Evolutionary conservation across 1,284 basidiomycete genomes (phyloP).

Genomic region (Sanghuangporus weigelae): DNA sequence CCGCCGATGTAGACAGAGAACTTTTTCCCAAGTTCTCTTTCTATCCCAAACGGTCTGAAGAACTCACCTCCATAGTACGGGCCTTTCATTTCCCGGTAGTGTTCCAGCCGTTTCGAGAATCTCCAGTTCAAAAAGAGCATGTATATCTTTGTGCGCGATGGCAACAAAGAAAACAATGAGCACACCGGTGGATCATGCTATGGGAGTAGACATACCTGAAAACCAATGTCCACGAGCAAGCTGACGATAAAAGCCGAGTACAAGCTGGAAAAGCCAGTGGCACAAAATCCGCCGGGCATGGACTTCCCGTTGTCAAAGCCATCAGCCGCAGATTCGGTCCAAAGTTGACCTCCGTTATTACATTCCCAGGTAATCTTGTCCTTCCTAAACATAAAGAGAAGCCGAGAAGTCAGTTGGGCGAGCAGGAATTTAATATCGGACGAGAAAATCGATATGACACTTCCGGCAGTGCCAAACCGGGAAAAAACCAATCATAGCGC

Average conservation of each 20-base stretch:
- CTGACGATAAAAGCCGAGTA: conserved; percentile 65
- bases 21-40: not conserved
- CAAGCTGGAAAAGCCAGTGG: conserved; percentile 56
- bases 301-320: conserved; percentile 37
- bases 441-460: conserved; percentile 17
- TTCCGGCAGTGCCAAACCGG: not conserved
- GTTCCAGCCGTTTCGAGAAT: conserved; percentile 62
- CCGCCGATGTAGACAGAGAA: conserved; percentile 12
- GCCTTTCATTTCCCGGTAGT: conserved; percentile 60
- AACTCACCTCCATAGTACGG: conserved; percentile 54
- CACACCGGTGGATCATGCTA: not conserved
- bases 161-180: not conserved
- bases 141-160: conserved; percentile 46
- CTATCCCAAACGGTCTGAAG: not conserved
- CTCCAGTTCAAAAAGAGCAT: conserved; percentile 72
- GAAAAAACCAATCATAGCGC: not conserved
- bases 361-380: conserved; percentile 75
- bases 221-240: conserved; percentile 61
- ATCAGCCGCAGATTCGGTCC: conserved; percentile 45
- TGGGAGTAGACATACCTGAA: conserved; percentile 49
- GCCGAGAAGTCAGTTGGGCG: conserved; percentile 13
- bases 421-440: conserved; percentile 7
- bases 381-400: conserved; percentile 38
- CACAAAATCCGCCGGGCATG: conserved; percentile 60
- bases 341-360: conserved; percentile 66